A percentile compares a stretch with the other conserved stretches of the same genome.
These are phyloP conservation scores for Corynespora cassiicola DNA, from an alignment of 2,329 filamentous ascomycete species.

Conservation along the genomic window DNA sequence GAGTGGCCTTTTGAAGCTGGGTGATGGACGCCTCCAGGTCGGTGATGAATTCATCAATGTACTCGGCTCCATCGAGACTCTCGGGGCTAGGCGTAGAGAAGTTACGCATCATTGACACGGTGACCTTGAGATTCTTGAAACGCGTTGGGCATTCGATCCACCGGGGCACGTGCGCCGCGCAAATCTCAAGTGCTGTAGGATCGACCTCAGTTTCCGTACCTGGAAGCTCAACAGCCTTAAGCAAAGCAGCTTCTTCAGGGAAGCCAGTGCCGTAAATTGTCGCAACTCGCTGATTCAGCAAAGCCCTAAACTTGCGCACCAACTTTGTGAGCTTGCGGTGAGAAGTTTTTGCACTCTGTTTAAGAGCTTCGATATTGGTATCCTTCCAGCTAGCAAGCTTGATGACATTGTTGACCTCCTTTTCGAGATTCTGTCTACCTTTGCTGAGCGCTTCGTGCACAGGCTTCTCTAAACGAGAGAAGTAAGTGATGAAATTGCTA, in stretches of 20 bases:
- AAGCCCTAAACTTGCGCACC: constrained; percentile 84
- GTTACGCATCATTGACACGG: constrained; percentile 75
- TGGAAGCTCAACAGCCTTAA: constrained; percentile 16
- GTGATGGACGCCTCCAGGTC: constrained; percentile 72
- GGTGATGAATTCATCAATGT: constrained; percentile 72
- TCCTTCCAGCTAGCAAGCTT: constrained; percentile 97
- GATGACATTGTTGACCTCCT: constrained; percentile 90
- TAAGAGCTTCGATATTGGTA: constrained; percentile 87
- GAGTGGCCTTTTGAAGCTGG: constrained; percentile 84
- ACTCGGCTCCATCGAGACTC: constrained; percentile 62
- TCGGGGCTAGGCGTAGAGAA: constrained; percentile 62
- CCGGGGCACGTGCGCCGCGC: constrained; percentile 24
- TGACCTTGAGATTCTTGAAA: constrained; percentile 73
- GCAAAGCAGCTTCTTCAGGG: constrained; percentile 27
- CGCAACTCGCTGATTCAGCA: constrained; percentile 79
- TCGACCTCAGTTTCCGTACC: constrained; percentile 20
- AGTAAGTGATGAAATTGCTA: constrained; percentile 78
- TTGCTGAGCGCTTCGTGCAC: constrained; percentile 70
- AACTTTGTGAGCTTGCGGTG: constrained; percentile 92
- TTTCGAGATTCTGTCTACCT: constrained; percentile 80
- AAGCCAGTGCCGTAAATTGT: constrained; percentile 54
- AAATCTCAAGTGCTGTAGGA: constrained; percentile 23
- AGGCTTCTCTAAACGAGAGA: constrained; percentile 71
- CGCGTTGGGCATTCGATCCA: constrained; percentile 62
- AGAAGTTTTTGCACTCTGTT: constrained; percentile 87